Conservation (phyloP, 768 basidiomycete genomes). For the Hericium alpestre region DNA sequence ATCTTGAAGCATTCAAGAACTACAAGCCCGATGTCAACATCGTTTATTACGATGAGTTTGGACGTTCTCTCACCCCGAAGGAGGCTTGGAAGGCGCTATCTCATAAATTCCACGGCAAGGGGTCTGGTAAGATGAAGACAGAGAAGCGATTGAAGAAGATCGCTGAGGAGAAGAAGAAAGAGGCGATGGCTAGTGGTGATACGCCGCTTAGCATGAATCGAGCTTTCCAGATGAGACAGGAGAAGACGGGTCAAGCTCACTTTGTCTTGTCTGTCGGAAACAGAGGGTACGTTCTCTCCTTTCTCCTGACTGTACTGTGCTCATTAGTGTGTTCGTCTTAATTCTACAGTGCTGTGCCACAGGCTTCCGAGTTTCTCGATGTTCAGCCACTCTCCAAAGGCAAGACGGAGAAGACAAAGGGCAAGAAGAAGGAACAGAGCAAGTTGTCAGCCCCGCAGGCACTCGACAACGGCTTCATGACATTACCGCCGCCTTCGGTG, state of each 20-base stretch:
- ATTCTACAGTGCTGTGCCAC: conserved; percentile 66
- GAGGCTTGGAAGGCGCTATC: conserved; percentile 98
- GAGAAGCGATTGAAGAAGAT: conserved; percentile 96
- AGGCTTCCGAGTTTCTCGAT: conserved; percentile 71
- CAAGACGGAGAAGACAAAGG: conserved; percentile 73
- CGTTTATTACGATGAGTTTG: conserved; percentile 94
- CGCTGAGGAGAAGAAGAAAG: conserved; percentile 91
- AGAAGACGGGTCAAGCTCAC: conserved; percentile 91
- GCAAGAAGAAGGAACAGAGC: conserved; percentile 61
- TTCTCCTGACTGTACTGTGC: not conserved
- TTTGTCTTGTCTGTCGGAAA: conserved; percentile 94
- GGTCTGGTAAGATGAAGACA: conserved; percentile 92
- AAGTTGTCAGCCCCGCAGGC: conserved; percentile 37
- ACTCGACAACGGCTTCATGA: conserved; percentile 59
- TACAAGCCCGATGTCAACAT: conserved; percentile 98
- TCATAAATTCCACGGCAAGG: conserved; percentile 98
- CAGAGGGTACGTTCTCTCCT: conserved; percentile 54
- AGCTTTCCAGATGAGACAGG: conserved; percentile 87
- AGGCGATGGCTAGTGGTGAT: conserved; percentile 90
- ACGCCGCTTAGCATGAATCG: conserved; percentile 91
- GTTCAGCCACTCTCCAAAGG: conserved; percentile 72
- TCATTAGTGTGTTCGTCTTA: conserved; percentile 8
- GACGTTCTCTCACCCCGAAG: conserved; percentile 77
- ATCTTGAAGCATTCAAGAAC: conserved; percentile 73
- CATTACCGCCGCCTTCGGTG: conserved; percentile 47